These are phyloP conservation scores for Aspergillus cristatus DNA, from an alignment of 495 filamentous ascomycete species.

Conservation along the genomic window DNA sequence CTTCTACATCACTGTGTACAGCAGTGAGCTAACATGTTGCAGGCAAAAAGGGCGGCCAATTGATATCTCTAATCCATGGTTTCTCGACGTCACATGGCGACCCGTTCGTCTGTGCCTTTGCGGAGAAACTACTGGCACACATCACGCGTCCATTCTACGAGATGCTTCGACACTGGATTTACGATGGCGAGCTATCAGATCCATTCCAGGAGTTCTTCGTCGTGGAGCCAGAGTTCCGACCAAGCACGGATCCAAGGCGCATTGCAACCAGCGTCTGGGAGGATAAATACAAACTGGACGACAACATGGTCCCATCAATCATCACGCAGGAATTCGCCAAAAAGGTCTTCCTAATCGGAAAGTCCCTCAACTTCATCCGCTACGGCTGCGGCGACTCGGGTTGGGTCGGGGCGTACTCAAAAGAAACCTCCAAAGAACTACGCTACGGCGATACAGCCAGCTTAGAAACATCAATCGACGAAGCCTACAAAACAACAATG, in stretches of 20 bases:
- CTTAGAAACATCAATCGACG: slow-evolving; percentile 85
- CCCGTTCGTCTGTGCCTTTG: slow-evolving; percentile 87
- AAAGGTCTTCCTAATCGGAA: slow-evolving; percentile 94
- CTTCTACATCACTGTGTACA: too few relatives aligned
- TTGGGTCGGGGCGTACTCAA: slow-evolving; percentile 97
- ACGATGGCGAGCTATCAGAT: slow-evolving; percentile 94
- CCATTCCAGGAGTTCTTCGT: slow-evolving; percentile 97
- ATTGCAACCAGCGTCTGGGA: slow-evolving; percentile 93
- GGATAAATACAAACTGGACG: slow-evolving; percentile 85
- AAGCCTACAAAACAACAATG: slow-evolving; percentile 97
- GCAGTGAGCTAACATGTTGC: slow-evolving; percentile 7
- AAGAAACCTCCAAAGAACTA: slow-evolving; percentile 83
- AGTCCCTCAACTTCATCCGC: slow-evolving; percentile 96
- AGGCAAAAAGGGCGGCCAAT: slow-evolving; percentile 81
- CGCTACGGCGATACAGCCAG: slow-evolving; percentile 90
- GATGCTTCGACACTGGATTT: slow-evolving; percentile 95
- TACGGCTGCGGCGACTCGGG: slow-evolving; percentile 86
- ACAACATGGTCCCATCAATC: slow-evolving; percentile 83
- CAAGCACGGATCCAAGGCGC: slow-evolving; percentile 44
- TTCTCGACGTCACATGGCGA: slow-evolving; percentile 93
- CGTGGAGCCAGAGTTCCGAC: slow-evolving; percentile 53
- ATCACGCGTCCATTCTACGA: slow-evolving; percentile 96
- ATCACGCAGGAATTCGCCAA: slow-evolving; percentile 86
- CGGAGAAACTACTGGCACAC: slow-evolving; percentile 81
- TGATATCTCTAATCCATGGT: slow-evolving; percentile 88